Evolutionary conservation across 768 basidiomycete species (phyloP).

Genomic region (Serendipita vermifera): DNA sequence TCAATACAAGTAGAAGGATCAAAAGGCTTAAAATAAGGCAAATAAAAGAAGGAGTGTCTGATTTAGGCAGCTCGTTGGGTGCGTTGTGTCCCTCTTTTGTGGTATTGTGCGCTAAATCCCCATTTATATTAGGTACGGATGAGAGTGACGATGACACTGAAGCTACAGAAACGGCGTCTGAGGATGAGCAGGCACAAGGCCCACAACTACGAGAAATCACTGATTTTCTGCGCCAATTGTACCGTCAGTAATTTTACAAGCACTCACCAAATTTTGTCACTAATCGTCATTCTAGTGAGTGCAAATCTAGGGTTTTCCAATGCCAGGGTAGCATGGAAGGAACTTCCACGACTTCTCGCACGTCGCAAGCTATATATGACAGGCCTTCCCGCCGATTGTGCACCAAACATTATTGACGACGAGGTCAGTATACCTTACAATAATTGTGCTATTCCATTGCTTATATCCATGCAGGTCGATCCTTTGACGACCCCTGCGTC

Average conservation of each 20-base stretch:
- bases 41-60: no score
- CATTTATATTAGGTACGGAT: no score
- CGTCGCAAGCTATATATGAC: not conserved
- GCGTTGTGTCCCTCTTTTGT: no score
- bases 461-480: not conserved
- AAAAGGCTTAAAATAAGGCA: no score
- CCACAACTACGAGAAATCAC: not conserved
- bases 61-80: no score
- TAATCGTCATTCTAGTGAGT: not conserved
- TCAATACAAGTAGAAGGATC: no score
- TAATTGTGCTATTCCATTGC: not conserved
- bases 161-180: not conserved
- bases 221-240: not conserved
- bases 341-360: not conserved
- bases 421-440: not conserved
- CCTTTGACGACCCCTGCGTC: not conserved
- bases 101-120: no score
- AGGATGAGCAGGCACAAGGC: not conserved
- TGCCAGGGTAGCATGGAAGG: not conserved
- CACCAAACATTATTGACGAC: constrained; percentile 1
- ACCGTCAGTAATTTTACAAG: no score
- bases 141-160: not conserved
- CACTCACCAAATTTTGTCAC: not conserved
- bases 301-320: not conserved
- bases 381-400: not conserved